Evolutionary conservation across 1,139 yeast species (phyloP), one percentile per base, ranked within the genome.

Genomic region (Candida neerlandica): DNA sequence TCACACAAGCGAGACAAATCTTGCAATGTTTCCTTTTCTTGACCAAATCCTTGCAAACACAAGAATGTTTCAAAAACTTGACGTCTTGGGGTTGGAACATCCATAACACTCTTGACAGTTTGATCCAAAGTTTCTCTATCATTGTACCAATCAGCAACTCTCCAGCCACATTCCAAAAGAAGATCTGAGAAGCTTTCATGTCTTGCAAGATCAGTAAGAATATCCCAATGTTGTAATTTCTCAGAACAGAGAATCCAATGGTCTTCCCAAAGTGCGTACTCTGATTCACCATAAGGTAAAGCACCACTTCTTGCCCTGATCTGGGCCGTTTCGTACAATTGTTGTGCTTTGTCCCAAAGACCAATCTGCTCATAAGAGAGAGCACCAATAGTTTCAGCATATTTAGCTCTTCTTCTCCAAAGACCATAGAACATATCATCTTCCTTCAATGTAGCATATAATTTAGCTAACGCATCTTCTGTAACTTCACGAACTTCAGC

Each of bases 171-270:
- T 68, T 95, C 99, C 26, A 95, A 75, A 37, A 95, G 71, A 57
- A 95, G 75, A 63, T 95, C 99, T 0, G 97, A 90, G 63, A 92
- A 95, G 0, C 97, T 97, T 75, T 95, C 99, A 62, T 95, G 98
- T 62, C 94, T 90, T 3, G 99, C 99, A 44, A 95, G 77, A 61
- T 95, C 99, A 0, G 99, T 92, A 54, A 95, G 76, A 51, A 95
- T 87, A 65, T 95, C 99, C 99, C 99, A 95, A 56, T 94, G 98
- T 63, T 95, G 99, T 47, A 95, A 74, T 63, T 95, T 94, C 64
- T 95, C 97, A 2, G 99, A 97, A 73, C 99, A 92, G 34, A 89
- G 71, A 49, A 95, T 90, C 99, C 99, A 95, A 60, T 94, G 96
- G 63, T 95, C 99, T 70, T 95, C 99, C 99, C 99, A 95, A 43